Conservation (phyloP, 108 stramenopile genomes). For the Cyclotella kingstonii region DNA sequence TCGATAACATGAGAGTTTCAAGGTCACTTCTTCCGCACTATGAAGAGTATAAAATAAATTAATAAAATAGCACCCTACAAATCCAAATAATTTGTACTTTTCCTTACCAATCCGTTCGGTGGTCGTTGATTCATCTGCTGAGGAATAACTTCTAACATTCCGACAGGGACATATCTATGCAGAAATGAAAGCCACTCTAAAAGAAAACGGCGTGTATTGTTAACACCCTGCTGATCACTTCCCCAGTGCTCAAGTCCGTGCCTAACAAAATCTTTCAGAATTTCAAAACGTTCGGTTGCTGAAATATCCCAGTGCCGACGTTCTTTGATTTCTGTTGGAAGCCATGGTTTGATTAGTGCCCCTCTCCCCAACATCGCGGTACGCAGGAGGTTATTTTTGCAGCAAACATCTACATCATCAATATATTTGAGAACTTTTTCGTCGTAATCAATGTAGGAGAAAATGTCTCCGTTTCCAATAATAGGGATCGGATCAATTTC, state of each 20-base stretch:
- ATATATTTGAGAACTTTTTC: slow-evolving; percentile 59
- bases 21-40: slow-evolving; percentile 71
- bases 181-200: slow-evolving; percentile 98
- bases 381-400: slow-evolving; percentile 49
- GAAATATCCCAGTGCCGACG: slow-evolving; percentile 93
- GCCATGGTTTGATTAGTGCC: slow-evolving; percentile 98
- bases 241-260: slow-evolving; percentile 99
- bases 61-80: not conserved
- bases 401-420: slow-evolving; percentile 9
- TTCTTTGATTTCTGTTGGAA: slow-evolving; percentile 97
- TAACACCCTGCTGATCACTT: slow-evolving; percentile 92
- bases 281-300: slow-evolving; percentile 90
- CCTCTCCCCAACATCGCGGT: slow-evolving; percentile 97
- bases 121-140: slow-evolving; percentile 96
- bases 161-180: slow-evolving; percentile 94
- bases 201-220: slow-evolving; percentile 92
- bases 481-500: slow-evolving; percentile 72
- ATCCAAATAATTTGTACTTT: not conserved
- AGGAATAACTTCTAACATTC: slow-evolving; percentile 79
- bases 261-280: slow-evolving; percentile 86
- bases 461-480: slow-evolving; percentile 98
- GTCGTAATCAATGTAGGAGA: slow-evolving; percentile 87
- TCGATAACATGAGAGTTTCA: slow-evolving; percentile 72
- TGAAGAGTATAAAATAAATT: not conserved
- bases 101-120: slow-evolving; percentile 61